These are phyloP conservation scores for Xylaria sp. DNA, from an alignment of 2,329 filamentous ascomycete genomes.

Conservation along the genomic window DNA sequence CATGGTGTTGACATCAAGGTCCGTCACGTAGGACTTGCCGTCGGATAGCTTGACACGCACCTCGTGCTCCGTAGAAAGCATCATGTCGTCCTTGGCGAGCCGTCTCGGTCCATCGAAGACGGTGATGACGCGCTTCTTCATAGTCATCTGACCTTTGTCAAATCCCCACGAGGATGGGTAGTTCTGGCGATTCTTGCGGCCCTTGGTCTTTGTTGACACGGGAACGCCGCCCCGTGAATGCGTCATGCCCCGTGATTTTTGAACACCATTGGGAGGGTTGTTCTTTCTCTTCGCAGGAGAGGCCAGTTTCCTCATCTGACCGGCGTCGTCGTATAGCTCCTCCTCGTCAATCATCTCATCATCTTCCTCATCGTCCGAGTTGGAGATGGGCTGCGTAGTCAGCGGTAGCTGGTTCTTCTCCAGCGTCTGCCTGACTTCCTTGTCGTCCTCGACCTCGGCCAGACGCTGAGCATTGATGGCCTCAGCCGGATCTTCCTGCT, in stretches of 20 bases:
- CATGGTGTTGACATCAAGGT: slow-evolving; percentile 90
- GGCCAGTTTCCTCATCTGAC: slow-evolving; percentile 60
- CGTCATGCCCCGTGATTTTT: slow-evolving; percentile 78
- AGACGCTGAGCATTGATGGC: slow-evolving; percentile 74
- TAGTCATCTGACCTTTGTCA: slow-evolving; percentile 91
- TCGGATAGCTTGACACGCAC: slow-evolving; percentile 84
- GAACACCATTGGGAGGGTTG: slow-evolving; percentile 66
- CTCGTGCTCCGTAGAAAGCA: slow-evolving; percentile 95
- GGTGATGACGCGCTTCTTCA: slow-evolving; percentile 96
- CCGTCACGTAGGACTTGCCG: slow-evolving; percentile 84
- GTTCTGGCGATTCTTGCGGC: slow-evolving; percentile 90
- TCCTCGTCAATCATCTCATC: slow-evolving; percentile 68
- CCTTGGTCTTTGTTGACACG: slow-evolving; percentile 64
- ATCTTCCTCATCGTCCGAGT: slow-evolving; percentile 62
- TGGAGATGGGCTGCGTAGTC: slow-evolving; percentile 52
- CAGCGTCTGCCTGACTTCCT: slow-evolving; percentile 69
- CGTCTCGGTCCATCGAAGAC: slow-evolving; percentile 90
- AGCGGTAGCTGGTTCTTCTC: slow-evolving; percentile 70
- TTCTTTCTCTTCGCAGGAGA: slow-evolving; percentile 68
- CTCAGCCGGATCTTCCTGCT: slow-evolving; percentile 76
- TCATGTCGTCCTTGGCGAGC: slow-evolving; percentile 98
- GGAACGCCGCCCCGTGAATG: slow-evolving; percentile 79
- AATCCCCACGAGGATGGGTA: slow-evolving; percentile 96
- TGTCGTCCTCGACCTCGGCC: slow-evolving; percentile 72
- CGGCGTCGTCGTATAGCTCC: slow-evolving; percentile 69